A percentile compares a stretch with the other conserved stretches of the same genome.
phyloP scores from a whole-genome alignment of 805 yeast genomes.

The Starmerella sp. region DNA sequence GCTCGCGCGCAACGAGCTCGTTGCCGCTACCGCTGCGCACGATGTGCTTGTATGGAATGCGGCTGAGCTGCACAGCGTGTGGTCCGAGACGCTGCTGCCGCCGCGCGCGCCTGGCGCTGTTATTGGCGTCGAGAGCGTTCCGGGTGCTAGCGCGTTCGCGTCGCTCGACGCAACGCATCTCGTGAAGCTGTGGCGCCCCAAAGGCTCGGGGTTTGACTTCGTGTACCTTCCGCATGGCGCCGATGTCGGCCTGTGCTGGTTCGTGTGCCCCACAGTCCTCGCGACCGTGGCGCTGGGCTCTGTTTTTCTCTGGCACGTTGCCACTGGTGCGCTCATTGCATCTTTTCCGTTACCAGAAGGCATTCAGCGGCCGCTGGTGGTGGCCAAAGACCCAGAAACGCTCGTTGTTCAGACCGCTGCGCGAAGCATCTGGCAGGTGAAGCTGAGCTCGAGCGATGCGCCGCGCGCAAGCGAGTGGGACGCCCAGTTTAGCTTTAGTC shows the following conservation, averaged over 20 bases:
- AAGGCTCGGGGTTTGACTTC: neutral
- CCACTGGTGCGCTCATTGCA: neutral
- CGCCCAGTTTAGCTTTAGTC: neutral
- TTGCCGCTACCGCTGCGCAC: slow-evolving; percentile 30
- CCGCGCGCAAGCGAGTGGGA: neutral
- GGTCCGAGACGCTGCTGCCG: neutral
- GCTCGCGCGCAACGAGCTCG: slow-evolving; percentile 43
- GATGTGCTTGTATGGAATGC: neutral
- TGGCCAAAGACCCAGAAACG: neutral
- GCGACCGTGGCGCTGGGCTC: neutral
- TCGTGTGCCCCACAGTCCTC: neutral
- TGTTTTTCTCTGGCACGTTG: neutral
- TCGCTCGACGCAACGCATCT: neutral
- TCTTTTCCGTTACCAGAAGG: neutral
- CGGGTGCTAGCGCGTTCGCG: neutral
- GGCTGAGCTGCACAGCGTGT: neutral
- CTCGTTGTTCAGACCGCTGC: neutral
- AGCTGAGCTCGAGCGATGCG: neutral
- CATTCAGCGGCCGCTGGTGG: neutral
- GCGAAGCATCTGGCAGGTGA: neutral
- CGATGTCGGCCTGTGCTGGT: neutral
- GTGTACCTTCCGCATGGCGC: neutral
- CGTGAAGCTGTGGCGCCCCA: neutral
- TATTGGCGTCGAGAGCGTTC: neutral
- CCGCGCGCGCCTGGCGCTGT: neutral